These are phyloP conservation scores for Alternaria hordeiaustralica DNA, from an alignment of 2,329 filamentous ascomycete species.

Conservation along the genomic window DNA sequence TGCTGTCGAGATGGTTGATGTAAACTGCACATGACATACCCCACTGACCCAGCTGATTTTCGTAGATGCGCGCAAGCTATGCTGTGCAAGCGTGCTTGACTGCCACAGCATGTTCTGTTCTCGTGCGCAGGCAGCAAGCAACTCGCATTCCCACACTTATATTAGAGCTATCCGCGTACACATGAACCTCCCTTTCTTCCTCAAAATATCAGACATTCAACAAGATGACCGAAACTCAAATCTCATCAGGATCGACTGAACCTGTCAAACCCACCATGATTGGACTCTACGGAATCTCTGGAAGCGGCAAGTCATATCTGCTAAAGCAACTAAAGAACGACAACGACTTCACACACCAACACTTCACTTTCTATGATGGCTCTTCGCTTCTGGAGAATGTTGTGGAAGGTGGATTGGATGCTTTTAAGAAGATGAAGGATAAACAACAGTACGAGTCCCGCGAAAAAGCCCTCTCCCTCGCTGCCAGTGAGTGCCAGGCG, in stretches of 20 bases:
- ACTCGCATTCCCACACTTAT: neutral
- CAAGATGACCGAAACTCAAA: neutral
- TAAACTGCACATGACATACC: neutral
- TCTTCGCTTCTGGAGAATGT: slow-evolving; percentile 55
- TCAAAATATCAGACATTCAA: neutral
- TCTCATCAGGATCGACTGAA: neutral
- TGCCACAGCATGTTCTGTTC: neutral
- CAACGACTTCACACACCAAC: slow-evolving; percentile 6
- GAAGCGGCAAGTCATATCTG: slow-evolving; percentile 60
- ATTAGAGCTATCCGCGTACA: neutral
- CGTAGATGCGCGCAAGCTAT: neutral
- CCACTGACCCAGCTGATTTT: neutral
- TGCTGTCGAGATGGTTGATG: neutral
- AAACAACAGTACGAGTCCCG: neutral
- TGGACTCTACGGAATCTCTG: slow-evolving; percentile 63
- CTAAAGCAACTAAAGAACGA: slow-evolving; percentile 53
- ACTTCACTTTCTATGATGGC: slow-evolving; percentile 61
- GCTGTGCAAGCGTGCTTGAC: neutral
- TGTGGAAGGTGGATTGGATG: slow-evolving; percentile 55
- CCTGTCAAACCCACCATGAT: slow-evolving; percentile 52
- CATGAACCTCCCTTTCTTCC: neutral
- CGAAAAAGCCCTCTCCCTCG: slow-evolving; percentile 53
- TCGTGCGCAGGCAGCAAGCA: neutral
- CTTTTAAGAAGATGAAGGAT: slow-evolving; percentile 50
- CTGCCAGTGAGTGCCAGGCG: slow-evolving; percentile 48